These are phyloP conservation scores for Suillus subluteus DNA, from an alignment of 768 basidiomycete species.

Conservation along the genomic window DNA sequence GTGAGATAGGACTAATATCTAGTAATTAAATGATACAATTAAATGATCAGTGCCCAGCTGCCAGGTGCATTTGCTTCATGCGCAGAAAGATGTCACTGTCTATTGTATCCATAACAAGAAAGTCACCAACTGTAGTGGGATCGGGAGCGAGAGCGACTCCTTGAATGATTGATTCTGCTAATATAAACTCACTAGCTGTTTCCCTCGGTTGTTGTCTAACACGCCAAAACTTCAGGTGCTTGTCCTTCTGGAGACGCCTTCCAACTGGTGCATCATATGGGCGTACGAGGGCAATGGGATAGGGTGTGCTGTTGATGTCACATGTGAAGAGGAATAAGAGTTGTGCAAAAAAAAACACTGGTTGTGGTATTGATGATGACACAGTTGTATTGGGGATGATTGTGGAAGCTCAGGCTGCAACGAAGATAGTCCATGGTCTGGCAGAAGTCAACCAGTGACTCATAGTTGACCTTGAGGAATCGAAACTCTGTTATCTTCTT, in stretches of 20 bases:
- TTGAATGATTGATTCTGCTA: constrained; percentile 31
- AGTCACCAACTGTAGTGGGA: constrained; percentile 9
- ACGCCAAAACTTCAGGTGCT: constrained; percentile 24
- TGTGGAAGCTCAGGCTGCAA: constrained; percentile 35
- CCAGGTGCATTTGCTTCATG: constrained; percentile 1
- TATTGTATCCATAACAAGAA: constrained; percentile 6
- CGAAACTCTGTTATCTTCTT: constrained; percentile 30
- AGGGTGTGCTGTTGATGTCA: constrained; percentile 10
- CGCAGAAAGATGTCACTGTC: constrained; percentile 10
- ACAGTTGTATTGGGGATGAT: constrained; percentile 30
- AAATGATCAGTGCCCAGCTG: neutral
- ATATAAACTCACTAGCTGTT: constrained; percentile 26
- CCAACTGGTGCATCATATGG: constrained; percentile 22
- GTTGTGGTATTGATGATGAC: constrained; percentile 22
- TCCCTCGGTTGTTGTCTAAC: constrained; percentile 14
- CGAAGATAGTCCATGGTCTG: constrained; percentile 30
- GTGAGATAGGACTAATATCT: too few relatives aligned
- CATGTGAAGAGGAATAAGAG: constrained; percentile 25
- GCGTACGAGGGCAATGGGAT: constrained; percentile 22
- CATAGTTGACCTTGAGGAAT: constrained; percentile 32
- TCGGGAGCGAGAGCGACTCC: constrained; percentile 33
- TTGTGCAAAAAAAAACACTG: constrained; percentile 21
- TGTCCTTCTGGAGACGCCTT: constrained; percentile 21
- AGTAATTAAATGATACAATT: too few relatives aligned
- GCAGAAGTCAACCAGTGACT: constrained; percentile 33